Evolutionary conservation across 148 eudicot genomes (phyloP).

Genomic region (Cornus suecica): DNA sequence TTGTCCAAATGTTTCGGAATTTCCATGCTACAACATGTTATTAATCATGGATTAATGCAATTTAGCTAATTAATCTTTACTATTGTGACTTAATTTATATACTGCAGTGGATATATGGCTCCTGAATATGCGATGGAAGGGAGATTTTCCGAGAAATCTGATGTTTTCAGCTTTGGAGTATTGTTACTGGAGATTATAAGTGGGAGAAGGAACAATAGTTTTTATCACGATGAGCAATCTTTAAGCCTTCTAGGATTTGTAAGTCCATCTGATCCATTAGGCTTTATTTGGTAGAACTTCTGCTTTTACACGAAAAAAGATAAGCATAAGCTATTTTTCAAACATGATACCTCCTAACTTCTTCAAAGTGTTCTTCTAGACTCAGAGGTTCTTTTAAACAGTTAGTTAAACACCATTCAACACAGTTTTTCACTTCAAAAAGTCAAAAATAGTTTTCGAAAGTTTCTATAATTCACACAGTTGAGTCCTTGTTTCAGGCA

Average conservation of each 20-base stretch:
- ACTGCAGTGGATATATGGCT: constrained; percentile 47
- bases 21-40: background rate
- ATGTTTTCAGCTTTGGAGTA: constrained; percentile 55
- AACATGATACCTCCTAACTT: too few species aligned
- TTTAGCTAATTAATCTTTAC: background rate
- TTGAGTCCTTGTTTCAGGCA: constrained; percentile 30
- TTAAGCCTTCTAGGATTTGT: constrained; percentile 37
- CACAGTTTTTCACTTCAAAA: too few species aligned
- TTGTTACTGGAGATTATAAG: constrained; percentile 41
- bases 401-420: too few species aligned
- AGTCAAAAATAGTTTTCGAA: too few species aligned
- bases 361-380: too few species aligned
- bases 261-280: constrained; percentile 19
- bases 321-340: too few species aligned
- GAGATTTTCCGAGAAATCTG: constrained; percentile 48
- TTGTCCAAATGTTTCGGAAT: background rate
- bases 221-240: constrained; percentile 21
- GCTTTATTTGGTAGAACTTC: too few species aligned
- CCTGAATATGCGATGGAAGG: constrained; percentile 60
- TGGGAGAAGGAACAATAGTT: constrained; percentile 34
- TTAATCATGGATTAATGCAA: background rate
- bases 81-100: background rate
- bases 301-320: too few species aligned
- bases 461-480: background rate
- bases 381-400: too few species aligned